phyloP scores from a whole-genome alignment of 2,329 filamentous ascomycete species.

The Sporothrix brasiliensis region DNA sequence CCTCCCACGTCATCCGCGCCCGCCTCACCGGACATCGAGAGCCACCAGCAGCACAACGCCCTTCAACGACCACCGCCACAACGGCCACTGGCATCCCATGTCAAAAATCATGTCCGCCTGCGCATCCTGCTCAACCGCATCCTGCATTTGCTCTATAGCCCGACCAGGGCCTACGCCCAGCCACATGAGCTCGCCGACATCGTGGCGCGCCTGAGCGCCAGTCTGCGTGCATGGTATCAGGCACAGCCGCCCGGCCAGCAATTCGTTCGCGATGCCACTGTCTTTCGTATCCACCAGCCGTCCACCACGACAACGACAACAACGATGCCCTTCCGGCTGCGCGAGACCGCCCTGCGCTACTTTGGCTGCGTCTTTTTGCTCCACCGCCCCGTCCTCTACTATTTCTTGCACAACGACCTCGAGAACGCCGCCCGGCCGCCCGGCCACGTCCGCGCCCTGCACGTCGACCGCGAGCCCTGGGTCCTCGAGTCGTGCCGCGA shows the following conservation, averaged over 20 bases:
- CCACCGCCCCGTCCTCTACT: constrained; percentile 15
- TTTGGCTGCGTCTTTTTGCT: constrained; percentile 18
- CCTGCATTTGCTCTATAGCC: not conserved
- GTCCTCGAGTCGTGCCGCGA: constrained; percentile 14
- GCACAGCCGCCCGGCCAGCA: constrained; percentile 1
- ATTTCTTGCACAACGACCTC: constrained; percentile 1
- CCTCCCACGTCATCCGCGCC: not conserved
- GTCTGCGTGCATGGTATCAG: not conserved
- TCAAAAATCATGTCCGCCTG: not conserved
- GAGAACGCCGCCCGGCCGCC: not conserved
- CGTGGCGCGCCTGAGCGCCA: not conserved
- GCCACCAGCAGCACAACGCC: not conserved
- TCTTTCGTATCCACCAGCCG: constrained; percentile 10
- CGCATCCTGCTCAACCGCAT: constrained; percentile 14
- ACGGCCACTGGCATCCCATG: not conserved
- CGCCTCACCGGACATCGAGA: not conserved
- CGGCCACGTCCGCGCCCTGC: not conserved
- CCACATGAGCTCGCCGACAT: constrained; percentile 12
- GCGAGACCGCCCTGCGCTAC: constrained; percentile 8
- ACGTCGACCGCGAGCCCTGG: constrained; percentile 15
- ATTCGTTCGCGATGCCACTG: constrained; percentile 11
- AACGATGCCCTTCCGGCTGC: not conserved
- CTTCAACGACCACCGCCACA: not conserved
- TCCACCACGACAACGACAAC: not conserved
- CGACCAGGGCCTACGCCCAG: constrained; percentile 2